These are phyloP conservation scores for Gnomoniopsis sp. DNA, from an alignment of 2,329 filamentous ascomycete species.

Conservation along the genomic window DNA sequence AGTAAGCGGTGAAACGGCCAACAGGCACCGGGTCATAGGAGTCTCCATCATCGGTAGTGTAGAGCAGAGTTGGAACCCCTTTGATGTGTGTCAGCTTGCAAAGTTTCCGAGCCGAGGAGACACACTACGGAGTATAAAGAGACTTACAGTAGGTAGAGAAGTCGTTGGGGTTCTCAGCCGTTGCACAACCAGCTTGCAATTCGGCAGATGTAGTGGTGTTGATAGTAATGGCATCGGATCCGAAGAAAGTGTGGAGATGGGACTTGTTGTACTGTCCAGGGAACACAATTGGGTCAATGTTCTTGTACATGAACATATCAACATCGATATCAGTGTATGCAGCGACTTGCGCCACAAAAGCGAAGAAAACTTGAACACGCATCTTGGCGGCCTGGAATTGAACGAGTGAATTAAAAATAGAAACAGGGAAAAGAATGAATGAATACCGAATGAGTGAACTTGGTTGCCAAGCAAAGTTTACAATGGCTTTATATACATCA, in stretches of 20 bases:
- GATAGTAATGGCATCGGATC: slow-evolving; percentile 30
- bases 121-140: neutral
- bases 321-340: slow-evolving; percentile 24
- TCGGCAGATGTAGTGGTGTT: slow-evolving; percentile 28
- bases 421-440: neutral
- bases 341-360: neutral
- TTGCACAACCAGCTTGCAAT: slow-evolving; percentile 25
- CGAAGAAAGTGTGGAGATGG: slow-evolving; percentile 34
- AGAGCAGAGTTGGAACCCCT: slow-evolving; percentile 37
- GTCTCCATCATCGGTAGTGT: slow-evolving; percentile 29
- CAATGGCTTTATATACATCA: neutral
- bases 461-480: neutral
- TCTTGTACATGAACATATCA: slow-evolving; percentile 29
- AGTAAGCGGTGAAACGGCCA: slow-evolving; percentile 43
- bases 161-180: neutral
- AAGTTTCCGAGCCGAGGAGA: neutral
- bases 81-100: neutral
- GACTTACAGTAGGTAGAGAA: slow-evolving; percentile 15
- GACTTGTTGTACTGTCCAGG: slow-evolving; percentile 29
- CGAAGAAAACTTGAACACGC: neutral
- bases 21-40: slow-evolving; percentile 29
- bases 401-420: neutral
- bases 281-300: slow-evolving; percentile 31
- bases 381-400: neutral
- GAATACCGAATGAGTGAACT: neutral